Conservation (phyloP, 768 basidiomycete genomes). For the Mycena sanguinolenta region DNA sequence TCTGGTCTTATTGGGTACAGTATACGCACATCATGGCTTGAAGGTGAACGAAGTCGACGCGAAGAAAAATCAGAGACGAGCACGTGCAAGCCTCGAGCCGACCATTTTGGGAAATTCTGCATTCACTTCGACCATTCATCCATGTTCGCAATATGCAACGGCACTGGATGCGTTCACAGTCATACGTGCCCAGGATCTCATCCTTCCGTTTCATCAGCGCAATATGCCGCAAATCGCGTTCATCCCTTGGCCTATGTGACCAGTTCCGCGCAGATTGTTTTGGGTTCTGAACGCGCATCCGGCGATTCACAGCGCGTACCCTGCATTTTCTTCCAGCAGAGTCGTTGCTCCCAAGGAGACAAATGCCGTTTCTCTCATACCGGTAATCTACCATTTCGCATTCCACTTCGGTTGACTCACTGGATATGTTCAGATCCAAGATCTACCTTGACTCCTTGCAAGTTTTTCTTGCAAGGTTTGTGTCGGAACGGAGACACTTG, state of each 20-base stretch:
- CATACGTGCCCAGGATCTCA: conserved; percentile 21
- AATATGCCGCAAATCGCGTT: background rate
- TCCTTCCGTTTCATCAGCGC: background rate
- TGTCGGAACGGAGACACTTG: conserved; percentile 29
- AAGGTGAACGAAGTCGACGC: background rate
- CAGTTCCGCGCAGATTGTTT: background rate
- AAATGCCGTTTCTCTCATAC: conserved; percentile 28
- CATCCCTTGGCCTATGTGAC: no score
- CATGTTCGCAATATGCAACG: conserved; percentile 18
- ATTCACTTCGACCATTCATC: background rate
- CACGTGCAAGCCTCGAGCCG: conserved; percentile 8
- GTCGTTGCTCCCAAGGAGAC: conserved; percentile 27
- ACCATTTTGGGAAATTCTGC: background rate
- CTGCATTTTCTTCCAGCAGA: conserved; percentile 25
- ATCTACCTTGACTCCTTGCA: conserved; percentile 8
- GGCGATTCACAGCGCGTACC: background rate
- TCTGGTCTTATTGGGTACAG: background rate
- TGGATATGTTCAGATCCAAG: background rate
- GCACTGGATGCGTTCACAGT: conserved; percentile 32
- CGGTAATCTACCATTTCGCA: conserved; percentile 14
- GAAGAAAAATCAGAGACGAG: background rate
- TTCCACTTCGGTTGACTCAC: conserved; percentile 7
- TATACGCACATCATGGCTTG: conserved; percentile 1
- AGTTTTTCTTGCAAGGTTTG: conserved; percentile 24
- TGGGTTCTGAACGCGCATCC: background rate